Conservation (phyloP, 345 rosid species). For the Garcia nutans region DNA sequence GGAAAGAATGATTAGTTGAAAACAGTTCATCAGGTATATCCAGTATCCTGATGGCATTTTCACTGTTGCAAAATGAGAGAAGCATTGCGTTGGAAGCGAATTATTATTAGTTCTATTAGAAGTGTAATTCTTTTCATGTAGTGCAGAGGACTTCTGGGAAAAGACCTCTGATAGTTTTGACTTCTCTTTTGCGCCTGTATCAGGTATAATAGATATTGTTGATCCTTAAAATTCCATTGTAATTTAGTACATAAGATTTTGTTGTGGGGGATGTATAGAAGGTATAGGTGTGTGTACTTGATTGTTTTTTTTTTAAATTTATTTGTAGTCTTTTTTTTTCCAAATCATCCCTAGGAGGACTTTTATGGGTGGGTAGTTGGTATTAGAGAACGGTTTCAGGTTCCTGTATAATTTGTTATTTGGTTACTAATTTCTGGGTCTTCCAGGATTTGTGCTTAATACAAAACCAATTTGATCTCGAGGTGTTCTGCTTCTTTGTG, state of each 20-base stretch:
- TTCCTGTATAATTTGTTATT: not conserved
- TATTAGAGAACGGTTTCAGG: conserved; percentile 8
- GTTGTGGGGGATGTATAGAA: conserved; percentile 43
- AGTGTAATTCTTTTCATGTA: conserved; percentile 28
- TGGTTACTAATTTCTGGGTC: not conserved
- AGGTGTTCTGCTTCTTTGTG: no score
- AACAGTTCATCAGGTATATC: not conserved
- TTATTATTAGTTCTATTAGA: conserved; percentile 18
- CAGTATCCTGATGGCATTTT: not conserved
- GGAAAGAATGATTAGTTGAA: conserved; percentile 3
- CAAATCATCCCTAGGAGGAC: conserved; percentile 12
- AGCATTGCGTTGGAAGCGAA: not conserved
- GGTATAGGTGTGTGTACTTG: conserved; percentile 35
- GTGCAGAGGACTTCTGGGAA: conserved; percentile 9
- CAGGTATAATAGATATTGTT: conserved; percentile 22
- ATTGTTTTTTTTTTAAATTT: not conserved
- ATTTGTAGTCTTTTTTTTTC: conserved; percentile 9
- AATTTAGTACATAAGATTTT: conserved; percentile 43
- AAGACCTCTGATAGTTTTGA: conserved; percentile 24
- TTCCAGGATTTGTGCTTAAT: no score
- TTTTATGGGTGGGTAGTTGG: conserved; percentile 18
- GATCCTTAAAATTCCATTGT: conserved; percentile 26
- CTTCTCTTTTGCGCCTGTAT: conserved; percentile 18
- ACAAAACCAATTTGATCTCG: no score
- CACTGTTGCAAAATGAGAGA: conserved; percentile 13